These are phyloP conservation scores for Hypomontagnella submonticulosa DNA, from an alignment of 495 filamentous ascomycete species.

Conservation along the genomic window DNA sequence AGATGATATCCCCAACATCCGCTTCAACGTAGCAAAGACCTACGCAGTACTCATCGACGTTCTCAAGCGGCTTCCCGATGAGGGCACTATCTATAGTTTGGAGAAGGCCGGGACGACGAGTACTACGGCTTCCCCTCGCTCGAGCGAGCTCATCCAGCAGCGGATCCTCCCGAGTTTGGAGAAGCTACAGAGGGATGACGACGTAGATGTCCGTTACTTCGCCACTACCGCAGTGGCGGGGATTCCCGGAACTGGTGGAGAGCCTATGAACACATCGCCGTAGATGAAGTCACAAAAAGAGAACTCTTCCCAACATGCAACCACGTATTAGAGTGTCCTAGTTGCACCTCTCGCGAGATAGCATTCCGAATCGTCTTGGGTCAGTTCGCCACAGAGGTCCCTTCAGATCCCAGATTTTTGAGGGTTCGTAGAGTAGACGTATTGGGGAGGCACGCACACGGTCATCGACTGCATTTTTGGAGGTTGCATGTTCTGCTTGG, in stretches of 20 bases:
- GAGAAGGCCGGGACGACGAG: constrained; percentile 77
- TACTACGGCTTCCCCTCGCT: constrained; percentile 70
- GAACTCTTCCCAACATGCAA: constrained; percentile 36
- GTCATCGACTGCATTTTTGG: constrained; percentile 36
- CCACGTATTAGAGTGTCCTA: constrained; percentile 41
- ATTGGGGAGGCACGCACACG: constrained; percentile 30
- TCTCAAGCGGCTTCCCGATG: constrained; percentile 85
- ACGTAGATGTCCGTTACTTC: constrained; percentile 98
- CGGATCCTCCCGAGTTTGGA: constrained; percentile 89
- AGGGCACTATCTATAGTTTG: constrained; percentile 84
- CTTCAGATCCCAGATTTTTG: constrained; percentile 18
- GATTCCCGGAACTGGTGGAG: constrained; percentile 56
- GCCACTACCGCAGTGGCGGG: constrained; percentile 67
- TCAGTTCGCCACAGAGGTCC: constrained; percentile 21
- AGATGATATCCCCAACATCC: constrained; percentile 98
- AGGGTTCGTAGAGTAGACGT: constrained; percentile 33
- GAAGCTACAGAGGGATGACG: constrained; percentile 94
- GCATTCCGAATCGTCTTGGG: constrained; percentile 28
- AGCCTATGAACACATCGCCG: constrained; percentile 70
- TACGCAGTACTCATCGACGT: constrained; percentile 90
- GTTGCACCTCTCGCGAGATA: constrained; percentile 42
- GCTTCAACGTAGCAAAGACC: constrained; percentile 99
- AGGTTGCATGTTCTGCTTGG: constrained; percentile 34
- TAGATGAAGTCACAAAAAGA: constrained; percentile 55
- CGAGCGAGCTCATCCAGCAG: constrained; percentile 85